Evolutionary conservation across 1,139 yeast genomes (phyloP).

Genomic region (Eremothecium gossypii): DNA sequence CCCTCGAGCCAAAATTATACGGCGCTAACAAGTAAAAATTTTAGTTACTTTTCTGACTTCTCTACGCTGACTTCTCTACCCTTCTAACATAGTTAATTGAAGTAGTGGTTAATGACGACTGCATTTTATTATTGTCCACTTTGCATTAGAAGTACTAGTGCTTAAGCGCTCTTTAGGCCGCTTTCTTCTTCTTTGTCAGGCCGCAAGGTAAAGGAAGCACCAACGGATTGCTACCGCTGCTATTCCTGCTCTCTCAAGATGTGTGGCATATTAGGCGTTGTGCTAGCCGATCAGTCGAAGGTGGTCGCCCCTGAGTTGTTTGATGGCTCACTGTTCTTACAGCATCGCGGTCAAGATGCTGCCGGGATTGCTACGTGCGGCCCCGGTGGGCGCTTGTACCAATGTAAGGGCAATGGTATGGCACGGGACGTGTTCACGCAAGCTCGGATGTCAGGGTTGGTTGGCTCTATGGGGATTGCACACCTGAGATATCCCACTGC

Average conservation of each 20-base stretch:
- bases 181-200: no score
- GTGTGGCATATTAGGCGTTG: slow-evolving; percentile 95
- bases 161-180: no score
- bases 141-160: no score
- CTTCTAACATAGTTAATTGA: no score
- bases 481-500: slow-evolving; percentile 97
- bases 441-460: slow-evolving; percentile 62
- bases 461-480: slow-evolving; percentile 92
- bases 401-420: slow-evolving; percentile 98
- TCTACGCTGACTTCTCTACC: not conserved
- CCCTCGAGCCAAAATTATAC: not conserved
- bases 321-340: slow-evolving; percentile 89
- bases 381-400: slow-evolving; percentile 83
- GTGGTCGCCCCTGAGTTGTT: slow-evolving; percentile 82
- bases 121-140: no score
- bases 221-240: no score
- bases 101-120: no score
- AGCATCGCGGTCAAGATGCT: slow-evolving; percentile 98
- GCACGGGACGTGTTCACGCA: slow-evolving; percentile 94
- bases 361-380: slow-evolving; percentile 99
- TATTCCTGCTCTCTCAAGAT: no score
- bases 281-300: slow-evolving; percentile 63
- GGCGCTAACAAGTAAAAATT: not conserved
- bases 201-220: no score
- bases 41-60: slow-evolving; percentile 2